A percentile compares a stretch with the other conserved stretches of the same genome.
phyloP scores from a whole-genome alignment of 2,329 filamentous ascomycete species.

The Biscogniauxia mediterranea region DNA sequence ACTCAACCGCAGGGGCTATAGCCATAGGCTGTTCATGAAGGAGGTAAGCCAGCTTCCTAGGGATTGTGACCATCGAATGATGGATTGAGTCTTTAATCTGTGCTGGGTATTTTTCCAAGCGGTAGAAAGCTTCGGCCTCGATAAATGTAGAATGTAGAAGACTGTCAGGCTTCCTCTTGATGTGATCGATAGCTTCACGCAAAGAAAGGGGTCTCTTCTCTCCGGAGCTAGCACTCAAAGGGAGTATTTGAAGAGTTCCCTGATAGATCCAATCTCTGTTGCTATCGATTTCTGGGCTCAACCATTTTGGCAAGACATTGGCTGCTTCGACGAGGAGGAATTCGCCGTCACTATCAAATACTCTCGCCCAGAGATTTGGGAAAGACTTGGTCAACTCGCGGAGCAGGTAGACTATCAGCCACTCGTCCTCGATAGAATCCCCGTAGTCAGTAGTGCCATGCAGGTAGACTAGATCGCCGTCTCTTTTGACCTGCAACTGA shows the following conservation, averaged over 20 bases:
- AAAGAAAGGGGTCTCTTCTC: conserved; percentile 53
- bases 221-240: conserved; percentile 43
- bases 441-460: conserved; percentile 82
- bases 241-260: conserved; percentile 73
- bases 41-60: conserved; percentile 77
- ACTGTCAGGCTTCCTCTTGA: conserved; percentile 54
- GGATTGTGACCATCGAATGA: conserved; percentile 68
- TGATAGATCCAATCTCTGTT: conserved; percentile 88
- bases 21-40: conserved; percentile 72
- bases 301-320: conserved; percentile 80
- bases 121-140: conserved; percentile 87
- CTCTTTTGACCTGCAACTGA: conserved; percentile 62
- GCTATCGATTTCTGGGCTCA: conserved; percentile 85
- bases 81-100: conserved; percentile 77
- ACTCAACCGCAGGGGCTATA: conserved; percentile 81
- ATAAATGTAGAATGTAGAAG: conserved; percentile 72
- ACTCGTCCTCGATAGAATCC: conserved; percentile 95
- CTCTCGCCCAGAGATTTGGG: conserved; percentile 73
- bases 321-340: conserved; percentile 95
- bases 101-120: conserved; percentile 77
- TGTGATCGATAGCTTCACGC: conserved; percentile 59
- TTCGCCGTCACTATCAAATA: conserved; percentile 88
- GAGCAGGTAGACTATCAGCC: conserved; percentile 89
- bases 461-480: conserved; percentile 59
- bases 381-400: conserved; percentile 75